A percentile compares a stretch with the other conserved stretches of the same genome.
Evolutionary conservation across 2,329 filamentous ascomycete species (phyloP).

Genomic region (Xylariaceae sp.): DNA sequence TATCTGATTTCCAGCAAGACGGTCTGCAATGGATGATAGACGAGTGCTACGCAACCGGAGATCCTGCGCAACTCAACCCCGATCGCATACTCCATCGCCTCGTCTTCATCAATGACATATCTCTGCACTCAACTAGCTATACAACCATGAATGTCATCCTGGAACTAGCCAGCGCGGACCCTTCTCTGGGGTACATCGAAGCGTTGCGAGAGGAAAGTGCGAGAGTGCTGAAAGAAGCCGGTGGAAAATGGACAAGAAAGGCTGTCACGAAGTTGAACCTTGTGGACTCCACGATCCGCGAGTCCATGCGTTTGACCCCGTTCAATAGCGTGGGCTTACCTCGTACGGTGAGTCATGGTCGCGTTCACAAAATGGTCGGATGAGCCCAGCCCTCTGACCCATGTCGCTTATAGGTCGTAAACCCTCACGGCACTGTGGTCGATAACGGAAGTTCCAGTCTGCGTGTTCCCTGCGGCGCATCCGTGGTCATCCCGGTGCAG

Average conservation of each 20-base stretch:
- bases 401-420: no score
- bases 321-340: slow-evolving; percentile 3
- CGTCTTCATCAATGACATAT: slow-evolving; percentile 7
- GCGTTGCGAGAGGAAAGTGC: slow-evolving; percentile 4
- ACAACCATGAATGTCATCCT: slow-evolving; percentile 3
- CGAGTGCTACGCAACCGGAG: slow-evolving; percentile 1
- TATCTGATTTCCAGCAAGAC: slow-evolving; percentile 3
- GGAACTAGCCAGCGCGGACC: slow-evolving; percentile 4
- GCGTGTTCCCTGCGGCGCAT: slow-evolving; percentile 3
- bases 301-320: slow-evolving; percentile 5
- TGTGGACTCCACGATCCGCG: slow-evolving; percentile 6
- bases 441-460: slow-evolving; percentile 3
- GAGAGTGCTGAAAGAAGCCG: background rate
- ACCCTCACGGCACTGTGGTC: slow-evolving; percentile 5
- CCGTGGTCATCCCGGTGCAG: slow-evolving; percentile 3
- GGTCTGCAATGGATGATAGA: slow-evolving; percentile 7
- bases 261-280: slow-evolving; percentile 4
- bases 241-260: slow-evolving; percentile 3
- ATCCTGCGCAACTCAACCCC: background rate
- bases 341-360: slow-evolving; percentile 1
- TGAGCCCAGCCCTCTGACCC: no score
- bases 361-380: no score
- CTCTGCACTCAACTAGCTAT: slow-evolving; percentile 1
- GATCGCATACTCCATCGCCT: slow-evolving; percentile 4
- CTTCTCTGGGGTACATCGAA: slow-evolving; percentile 7